Base-by-base conservation (phyloP, 1,284 basidiomycete species). In the Sphagnurus paluster region DNA sequence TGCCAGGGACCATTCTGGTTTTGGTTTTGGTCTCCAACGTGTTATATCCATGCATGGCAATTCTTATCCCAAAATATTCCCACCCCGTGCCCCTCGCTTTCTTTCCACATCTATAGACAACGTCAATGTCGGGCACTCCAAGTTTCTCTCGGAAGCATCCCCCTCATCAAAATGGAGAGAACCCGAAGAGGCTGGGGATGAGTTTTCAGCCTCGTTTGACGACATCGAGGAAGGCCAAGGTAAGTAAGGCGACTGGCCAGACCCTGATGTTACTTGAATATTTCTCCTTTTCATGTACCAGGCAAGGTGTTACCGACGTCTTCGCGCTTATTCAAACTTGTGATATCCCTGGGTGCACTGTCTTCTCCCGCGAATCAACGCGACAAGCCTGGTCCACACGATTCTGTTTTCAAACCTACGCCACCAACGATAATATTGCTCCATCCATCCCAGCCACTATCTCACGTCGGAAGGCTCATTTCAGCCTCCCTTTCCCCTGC, bases 271-370 rank as follows among this genome's bases (percentile, higher is more conserved):
- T 40, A 26, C 26, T 37, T 14, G 50, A 9, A 40, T 8, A 28
- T 19, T 40, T 26, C 26, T 37, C n/a, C 49, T 40, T 20, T 30
- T 30, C 42, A 36, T 5, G 8, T n/a, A 6, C 42, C 59, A 77
- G 82, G 82, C 11, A 81, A 80, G 62, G 64, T 84, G 2, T 72
- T 75, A 2, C 78, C 82, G 1, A 87, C 82, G 0, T 73, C 76
- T 0, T 80, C 79, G 0, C 82, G 84, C 56, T 62, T 85, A 10
- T 83, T 84, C 71, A 84, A 84, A 58, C 68, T 85, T 13, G 76
- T 84, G 37, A 62, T 85, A 0, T 82, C 82, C 0, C 58, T 85
- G 4, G 65, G 61, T 4, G 52, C 55, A 20, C 49, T 70, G 5
- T 57, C 47, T 5, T 53, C 50, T 20, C 51, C 57, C 13, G 41